A percentile compares a stretch with the other conserved stretches of the same genome.
These are phyloP conservation scores for Choricystis sp. DNA, from an alignment of 139 green algal species.

Conservation along the genomic window DNA sequence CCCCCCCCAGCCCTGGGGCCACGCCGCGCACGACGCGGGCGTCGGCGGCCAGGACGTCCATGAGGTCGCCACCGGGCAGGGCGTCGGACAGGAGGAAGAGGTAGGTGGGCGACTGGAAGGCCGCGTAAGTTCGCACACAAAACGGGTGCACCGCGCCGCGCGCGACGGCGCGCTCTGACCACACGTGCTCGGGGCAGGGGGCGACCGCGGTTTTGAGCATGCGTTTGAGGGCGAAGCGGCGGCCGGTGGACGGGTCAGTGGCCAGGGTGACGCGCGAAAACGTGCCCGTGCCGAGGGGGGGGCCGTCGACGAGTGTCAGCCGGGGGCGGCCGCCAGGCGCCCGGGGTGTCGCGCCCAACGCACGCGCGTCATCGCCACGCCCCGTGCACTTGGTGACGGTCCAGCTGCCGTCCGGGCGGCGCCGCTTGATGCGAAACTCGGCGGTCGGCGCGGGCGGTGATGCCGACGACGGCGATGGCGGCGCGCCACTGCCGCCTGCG, in stretches of 20 bases:
- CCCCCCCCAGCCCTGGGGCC: constrained; percentile 11
- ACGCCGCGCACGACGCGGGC: constrained; percentile 59
- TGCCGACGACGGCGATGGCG: too few species aligned
- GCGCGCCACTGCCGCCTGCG: too few species aligned
- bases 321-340: too few species aligned
- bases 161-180: constrained; percentile 88
- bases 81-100: constrained; percentile 94
- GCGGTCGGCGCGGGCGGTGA: too few species aligned
- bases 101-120: constrained; percentile 80
- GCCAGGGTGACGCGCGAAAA: constrained; percentile 73
- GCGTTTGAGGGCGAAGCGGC: constrained; percentile 80
- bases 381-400: neutral
- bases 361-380: too few species aligned
- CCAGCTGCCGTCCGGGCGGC: too few species aligned
- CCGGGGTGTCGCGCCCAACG: too few species aligned
- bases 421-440: too few species aligned
- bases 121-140: constrained; percentile 87
- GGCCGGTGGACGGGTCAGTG: constrained; percentile 27
- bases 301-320: constrained; percentile 60
- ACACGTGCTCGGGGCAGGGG: constrained; percentile 87
- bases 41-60: constrained; percentile 84
- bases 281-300: constrained; percentile 66
- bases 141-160: constrained; percentile 83
- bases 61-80: constrained; percentile 84
- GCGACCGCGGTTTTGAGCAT: constrained; percentile 80